Evolutionary conservation across 345 rosid species (phyloP).

Genomic region (Melaleuca alternifolia): DNA sequence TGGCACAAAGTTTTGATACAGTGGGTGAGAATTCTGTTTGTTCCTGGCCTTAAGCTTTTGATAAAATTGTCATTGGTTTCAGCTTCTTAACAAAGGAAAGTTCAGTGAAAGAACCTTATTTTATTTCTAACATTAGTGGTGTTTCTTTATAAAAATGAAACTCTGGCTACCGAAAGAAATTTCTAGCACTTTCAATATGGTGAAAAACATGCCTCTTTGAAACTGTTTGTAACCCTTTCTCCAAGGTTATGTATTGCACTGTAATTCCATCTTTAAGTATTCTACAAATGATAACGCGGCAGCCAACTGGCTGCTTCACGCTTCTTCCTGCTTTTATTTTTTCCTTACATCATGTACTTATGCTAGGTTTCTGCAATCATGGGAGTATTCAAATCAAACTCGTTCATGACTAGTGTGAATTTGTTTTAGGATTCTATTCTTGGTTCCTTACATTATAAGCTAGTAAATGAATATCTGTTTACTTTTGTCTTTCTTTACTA

Average conservation of each 20-base stretch:
- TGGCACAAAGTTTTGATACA: constrained; percentile 92
- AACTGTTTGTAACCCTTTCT: neutral
- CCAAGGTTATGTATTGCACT: neutral
- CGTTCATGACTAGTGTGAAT: neutral
- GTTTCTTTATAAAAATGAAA: neutral
- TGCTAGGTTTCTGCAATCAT: neutral
- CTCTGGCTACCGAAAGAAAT: neutral
- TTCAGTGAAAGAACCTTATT: neutral
- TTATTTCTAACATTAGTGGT: neutral
- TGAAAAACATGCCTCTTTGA: neutral
- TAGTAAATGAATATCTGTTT: neutral
- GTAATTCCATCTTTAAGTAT: neutral
- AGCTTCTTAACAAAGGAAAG: neutral
- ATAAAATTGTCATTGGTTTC: too few species aligned
- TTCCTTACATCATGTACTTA: neutral
- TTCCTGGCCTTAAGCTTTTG: neutral
- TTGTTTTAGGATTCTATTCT: neutral
- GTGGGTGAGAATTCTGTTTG: constrained; percentile 41
- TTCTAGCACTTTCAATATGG: neutral
- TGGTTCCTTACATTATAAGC: neutral
- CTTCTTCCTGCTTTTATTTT: neutral
- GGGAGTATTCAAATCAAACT: neutral
- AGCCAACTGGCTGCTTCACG: neutral
- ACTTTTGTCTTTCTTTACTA: neutral
- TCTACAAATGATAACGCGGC: neutral